Base-by-base conservation (phyloP, 2,329 filamentous ascomycete genomes). In the Neonectria magnoliae region DNA sequence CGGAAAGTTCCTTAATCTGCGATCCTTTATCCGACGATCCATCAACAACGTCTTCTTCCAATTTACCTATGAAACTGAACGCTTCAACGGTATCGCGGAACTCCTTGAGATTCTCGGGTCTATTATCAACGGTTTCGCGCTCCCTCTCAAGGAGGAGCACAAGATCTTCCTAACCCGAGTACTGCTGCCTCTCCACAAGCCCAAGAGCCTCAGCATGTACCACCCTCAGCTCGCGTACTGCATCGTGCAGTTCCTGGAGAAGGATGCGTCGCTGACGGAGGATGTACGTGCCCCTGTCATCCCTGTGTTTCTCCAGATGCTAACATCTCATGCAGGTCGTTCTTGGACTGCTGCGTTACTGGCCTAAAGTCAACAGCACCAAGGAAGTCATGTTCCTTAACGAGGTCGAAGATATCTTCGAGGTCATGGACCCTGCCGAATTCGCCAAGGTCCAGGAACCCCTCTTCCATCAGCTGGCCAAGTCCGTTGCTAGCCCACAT, bases 41-140 rank as follows among this genome's bases (percentile, higher is more conserved):
- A 99, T 99, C 87, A 99, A 99, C 88, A 98, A 99, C 76, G 96
- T 99, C 74, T 99, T 99, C 83, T 99, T 99, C 87, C 96, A 99
- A 78, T 99, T 99, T 80, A 94, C 94, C 65, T 99, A 99, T 79
- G 96, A 99, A 81, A 99, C 96, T 4, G 96, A 99, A 81, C 89
- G 96, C 64, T 98, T 99, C 84, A 99, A 99, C 75, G 96, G 96
- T 58, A 98, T 99, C 75, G 96, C 96, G 3, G 96, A 99, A 80
- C 85, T 99, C 31, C 86, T 99, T 38, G 96, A 99, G 79, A 99
- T 99, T 71, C 84, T 99, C 56, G 96, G 96, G 31, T 98, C 96
- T 69, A 99, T 99, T 76, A 99, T 99, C 85, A 99, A 99, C 78
- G 96, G 96, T 50, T 99, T 99, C 77, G 96, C 96, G 22, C 83